These are phyloP conservation scores for Neurospora sp. DNA, from an alignment of 495 filamentous ascomycete species.

Conservation along the genomic window DNA sequence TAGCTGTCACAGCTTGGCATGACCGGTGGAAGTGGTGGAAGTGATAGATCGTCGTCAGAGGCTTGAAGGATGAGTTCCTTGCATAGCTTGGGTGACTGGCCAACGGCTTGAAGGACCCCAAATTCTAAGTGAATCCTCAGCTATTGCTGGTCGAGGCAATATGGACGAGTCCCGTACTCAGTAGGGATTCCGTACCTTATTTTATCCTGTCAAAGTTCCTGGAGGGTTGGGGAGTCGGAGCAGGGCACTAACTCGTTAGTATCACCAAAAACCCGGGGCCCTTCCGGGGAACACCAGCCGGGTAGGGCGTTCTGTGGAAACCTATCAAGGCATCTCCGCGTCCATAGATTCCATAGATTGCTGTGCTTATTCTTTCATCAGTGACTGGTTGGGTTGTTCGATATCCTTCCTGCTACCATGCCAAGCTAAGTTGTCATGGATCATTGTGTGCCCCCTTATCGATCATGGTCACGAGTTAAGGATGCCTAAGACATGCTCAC, in stretches of 20 bases:
- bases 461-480: background rate
- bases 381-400: background rate
- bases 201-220: background rate
- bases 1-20: background rate
- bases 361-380: background rate
- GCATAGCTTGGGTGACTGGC: background rate
- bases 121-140: background rate
- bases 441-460: background rate
- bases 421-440: background rate
- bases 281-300: background rate
- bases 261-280: background rate
- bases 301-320: background rate
- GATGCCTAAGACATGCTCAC: background rate
- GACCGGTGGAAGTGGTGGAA: background rate
- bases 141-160: background rate
- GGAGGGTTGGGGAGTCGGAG: background rate
- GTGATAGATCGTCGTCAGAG: background rate
- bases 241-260: background rate
- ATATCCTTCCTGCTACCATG: background rate
- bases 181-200: background rate
- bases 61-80: background rate
- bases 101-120: background rate
- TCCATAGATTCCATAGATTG: background rate
- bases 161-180: background rate
- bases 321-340: background rate